These are phyloP conservation scores for Ceratobasidium sp. DNA, from an alignment of 1,284 basidiomycete genomes.

Conservation along the genomic window DNA sequence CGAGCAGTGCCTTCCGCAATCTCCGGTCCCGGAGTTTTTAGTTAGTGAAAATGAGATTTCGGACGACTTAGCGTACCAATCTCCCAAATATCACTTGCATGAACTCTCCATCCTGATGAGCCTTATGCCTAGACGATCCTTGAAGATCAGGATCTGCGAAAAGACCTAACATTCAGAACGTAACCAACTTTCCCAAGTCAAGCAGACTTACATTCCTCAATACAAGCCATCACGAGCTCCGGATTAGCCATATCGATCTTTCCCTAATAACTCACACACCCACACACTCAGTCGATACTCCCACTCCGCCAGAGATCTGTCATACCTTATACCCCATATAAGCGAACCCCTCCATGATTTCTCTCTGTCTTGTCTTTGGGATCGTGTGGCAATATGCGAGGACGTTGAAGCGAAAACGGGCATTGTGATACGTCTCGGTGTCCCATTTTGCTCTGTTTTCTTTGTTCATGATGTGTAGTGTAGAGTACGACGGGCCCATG, in stretches of 20 bases:
- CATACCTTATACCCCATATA: conserved; percentile 72
- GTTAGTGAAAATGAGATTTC: neutral
- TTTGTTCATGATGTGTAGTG: conserved; percentile 71
- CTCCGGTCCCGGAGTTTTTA: conserved; percentile 55
- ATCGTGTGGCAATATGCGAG: conserved; percentile 81
- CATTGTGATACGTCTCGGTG: conserved; percentile 61
- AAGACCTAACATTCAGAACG: conserved; percentile 47
- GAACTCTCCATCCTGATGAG: conserved; percentile 74
- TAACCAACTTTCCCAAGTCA: neutral
- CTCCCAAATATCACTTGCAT: conserved; percentile 81
- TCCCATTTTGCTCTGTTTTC: conserved; percentile 64
- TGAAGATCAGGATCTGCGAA: conserved; percentile 53
- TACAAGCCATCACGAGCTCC: conserved; percentile 79
- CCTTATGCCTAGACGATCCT: conserved; percentile 52
- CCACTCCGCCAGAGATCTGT: neutral
- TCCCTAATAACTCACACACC: conserved; percentile 62
- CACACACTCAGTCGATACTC: neutral
- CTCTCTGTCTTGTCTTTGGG: conserved; percentile 68
- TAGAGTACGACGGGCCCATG: conserved; percentile 71
- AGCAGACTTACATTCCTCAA: conserved; percentile 84
- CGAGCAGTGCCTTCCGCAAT: conserved; percentile 78
- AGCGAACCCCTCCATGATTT: conserved; percentile 81
- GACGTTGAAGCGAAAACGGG: conserved; percentile 86
- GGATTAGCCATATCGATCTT: conserved; percentile 86
- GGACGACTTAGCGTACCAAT: conserved; percentile 69